A percentile compares a stretch with the other conserved stretches of the same genome.
Evolutionary conservation across 257 asterid species (phyloP).

Genomic region (Solanum infundibuliforme): DNA sequence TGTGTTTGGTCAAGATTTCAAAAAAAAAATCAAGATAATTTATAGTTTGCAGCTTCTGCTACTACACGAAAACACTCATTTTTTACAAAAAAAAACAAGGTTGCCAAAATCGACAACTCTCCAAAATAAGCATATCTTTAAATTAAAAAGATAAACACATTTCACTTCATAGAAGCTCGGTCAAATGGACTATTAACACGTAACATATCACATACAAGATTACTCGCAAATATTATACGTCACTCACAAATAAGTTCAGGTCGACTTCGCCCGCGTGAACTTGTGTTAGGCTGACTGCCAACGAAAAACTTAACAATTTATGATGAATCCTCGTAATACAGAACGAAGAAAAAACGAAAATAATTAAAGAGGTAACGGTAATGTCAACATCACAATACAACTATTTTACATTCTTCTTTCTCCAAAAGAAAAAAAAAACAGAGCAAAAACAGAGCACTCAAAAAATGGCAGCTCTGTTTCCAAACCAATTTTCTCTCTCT

Average conservation of each 20-base stretch:
- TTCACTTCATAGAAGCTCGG: neutral
- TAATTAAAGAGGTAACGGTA: neutral
- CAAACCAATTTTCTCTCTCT: neutral
- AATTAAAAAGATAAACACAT: neutral
- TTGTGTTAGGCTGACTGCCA: fast-evolving
- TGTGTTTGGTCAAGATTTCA: neutral
- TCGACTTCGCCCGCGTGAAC: fast-evolving
- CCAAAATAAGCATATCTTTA: neutral
- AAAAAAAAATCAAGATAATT: fast-evolving
- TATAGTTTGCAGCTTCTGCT: neutral
- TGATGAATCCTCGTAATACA: neutral
- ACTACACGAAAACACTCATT: neutral
- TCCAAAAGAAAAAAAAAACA: neutral
- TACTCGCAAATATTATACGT: neutral
- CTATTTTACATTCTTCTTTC: neutral
- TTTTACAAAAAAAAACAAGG: too few species aligned
- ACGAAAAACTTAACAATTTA: neutral
- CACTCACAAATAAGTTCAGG: neutral
- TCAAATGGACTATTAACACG: neutral
- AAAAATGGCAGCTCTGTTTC: neutral
- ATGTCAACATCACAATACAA: neutral
- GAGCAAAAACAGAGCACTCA: neutral
- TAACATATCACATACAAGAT: neutral
- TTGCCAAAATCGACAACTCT: neutral
- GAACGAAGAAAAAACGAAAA: neutral